phyloP scores from a whole-genome alignment of 768 basidiomycete species.

The Mrakia hoshinonis region DNA sequence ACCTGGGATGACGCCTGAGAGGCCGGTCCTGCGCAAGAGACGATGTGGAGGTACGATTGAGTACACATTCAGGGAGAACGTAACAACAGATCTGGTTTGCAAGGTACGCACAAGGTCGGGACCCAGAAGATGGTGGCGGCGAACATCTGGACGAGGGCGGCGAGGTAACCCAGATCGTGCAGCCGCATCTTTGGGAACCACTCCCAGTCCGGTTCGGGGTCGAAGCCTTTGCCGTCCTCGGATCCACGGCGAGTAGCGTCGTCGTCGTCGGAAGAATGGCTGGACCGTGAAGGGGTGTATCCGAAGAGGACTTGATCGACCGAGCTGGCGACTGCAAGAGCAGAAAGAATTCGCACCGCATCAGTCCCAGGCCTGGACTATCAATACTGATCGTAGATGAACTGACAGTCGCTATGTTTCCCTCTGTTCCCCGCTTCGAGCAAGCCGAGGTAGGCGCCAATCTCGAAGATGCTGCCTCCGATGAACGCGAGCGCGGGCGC shows the following conservation, averaged over 20 bases:
- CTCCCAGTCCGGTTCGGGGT: background rate
- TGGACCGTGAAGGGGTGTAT: slow-evolving; percentile 24
- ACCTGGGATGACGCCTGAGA: slow-evolving; percentile 45
- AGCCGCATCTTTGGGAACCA: slow-evolving; percentile 9
- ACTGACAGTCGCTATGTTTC: slow-evolving; percentile 11
- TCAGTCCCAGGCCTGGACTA: background rate
- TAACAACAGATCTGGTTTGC: too few species aligned
- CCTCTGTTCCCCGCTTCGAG: slow-evolving; percentile 46
- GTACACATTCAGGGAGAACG: too few species aligned
- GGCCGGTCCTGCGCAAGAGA: slow-evolving; percentile 42
- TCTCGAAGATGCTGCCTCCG: slow-evolving; percentile 55
- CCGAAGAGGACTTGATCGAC: slow-evolving; percentile 13
- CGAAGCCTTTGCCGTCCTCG: background rate
- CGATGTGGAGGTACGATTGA: too few species aligned
- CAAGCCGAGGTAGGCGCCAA: slow-evolving; percentile 51
- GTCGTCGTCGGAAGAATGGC: background rate
- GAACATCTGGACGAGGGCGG: slow-evolving; percentile 45
- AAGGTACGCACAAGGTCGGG: slow-evolving; percentile 35
- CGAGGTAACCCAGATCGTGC: slow-evolving; percentile 13
- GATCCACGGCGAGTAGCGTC: too few species aligned
- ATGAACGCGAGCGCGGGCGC: slow-evolving; percentile 50
- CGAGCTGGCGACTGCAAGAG: slow-evolving; percentile 32
- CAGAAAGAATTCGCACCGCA: slow-evolving; percentile 33
- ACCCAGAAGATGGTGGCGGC: slow-evolving; percentile 60
- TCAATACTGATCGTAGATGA: background rate